A percentile compares a stretch with the other conserved stretches of the same genome.
Evolutionary conservation across 148 eudicot genomes (phyloP).

Genomic region (Cornus kousa): DNA sequence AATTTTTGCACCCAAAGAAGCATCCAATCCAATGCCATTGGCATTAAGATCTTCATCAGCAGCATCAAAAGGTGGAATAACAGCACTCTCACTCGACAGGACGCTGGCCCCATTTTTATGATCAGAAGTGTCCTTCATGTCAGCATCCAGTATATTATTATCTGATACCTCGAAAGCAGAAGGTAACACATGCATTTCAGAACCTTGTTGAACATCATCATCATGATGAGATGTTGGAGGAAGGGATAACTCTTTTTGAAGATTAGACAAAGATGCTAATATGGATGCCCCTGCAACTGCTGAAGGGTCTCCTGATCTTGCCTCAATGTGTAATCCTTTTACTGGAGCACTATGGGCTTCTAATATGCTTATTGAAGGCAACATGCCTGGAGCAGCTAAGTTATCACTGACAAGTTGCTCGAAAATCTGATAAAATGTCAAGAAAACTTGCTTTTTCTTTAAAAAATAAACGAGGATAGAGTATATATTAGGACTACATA

Average conservation of each 20-base stretch:
- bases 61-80: conserved; percentile 25
- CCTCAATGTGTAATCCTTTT: conserved; percentile 45
- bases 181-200: conserved; percentile 33
- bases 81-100: conserved; percentile 39
- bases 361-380: conserved; percentile 60
- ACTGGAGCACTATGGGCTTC: conserved; percentile 67
- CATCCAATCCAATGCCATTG: conserved; percentile 32
- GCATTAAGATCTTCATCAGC: conserved; percentile 38
- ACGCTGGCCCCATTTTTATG: conserved; percentile 38
- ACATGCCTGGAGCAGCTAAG: conserved; percentile 36
- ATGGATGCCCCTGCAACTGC: conserved; percentile 81
- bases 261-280: conserved; percentile 51
- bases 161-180: conserved; percentile 52
- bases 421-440: conserved; percentile 60
- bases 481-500: conserved; percentile 13
- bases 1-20: conserved; percentile 38
- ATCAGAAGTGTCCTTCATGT: conserved; percentile 55
- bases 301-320: conserved; percentile 63
- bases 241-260: conserved; percentile 39
- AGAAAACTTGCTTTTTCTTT: conserved; percentile 57
- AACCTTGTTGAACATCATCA: conserved; percentile 43
- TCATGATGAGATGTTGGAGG: conserved; percentile 53
- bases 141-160: conserved; percentile 42
- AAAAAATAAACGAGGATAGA: conserved; percentile 8
- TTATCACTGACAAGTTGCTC: conserved; percentile 59